phyloP scores from a whole-genome alignment of 2,329 filamentous ascomycete species.

The Incumbomyces lentus region DNA sequence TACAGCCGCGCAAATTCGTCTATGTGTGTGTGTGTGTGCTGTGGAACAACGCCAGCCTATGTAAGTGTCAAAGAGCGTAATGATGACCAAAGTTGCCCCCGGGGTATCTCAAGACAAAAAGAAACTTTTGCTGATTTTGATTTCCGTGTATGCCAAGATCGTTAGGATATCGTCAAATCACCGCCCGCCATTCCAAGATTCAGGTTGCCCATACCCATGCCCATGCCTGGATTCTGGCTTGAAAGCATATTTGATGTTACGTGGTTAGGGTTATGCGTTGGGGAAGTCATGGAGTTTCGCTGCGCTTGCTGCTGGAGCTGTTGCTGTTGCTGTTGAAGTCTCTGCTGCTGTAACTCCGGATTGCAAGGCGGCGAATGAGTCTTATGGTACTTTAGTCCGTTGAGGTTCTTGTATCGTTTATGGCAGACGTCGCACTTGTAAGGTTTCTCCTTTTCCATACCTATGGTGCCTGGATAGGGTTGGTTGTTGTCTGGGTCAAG shows the following conservation, averaged over 20 bases:
- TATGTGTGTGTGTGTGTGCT: too few species aligned
- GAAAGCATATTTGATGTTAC: slow-evolving; percentile 3
- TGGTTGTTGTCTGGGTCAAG: slow-evolving; percentile 91
- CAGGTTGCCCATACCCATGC: not conserved
- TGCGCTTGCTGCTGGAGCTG: slow-evolving; percentile 2
- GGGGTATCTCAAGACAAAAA: not conserved
- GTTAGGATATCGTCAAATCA: too few species aligned
- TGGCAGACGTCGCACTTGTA: slow-evolving; percentile 95
- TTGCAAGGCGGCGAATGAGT: slow-evolving; percentile 82
- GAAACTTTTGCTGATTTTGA: too few species aligned
- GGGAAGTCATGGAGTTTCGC: not conserved
- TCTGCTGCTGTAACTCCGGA: slow-evolving; percentile 50
- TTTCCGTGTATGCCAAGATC: too few species aligned
- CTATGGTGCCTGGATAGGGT: slow-evolving; percentile 87
- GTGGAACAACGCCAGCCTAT: too few species aligned
- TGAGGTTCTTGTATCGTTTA: slow-evolving; percentile 98
- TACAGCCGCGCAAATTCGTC: too few species aligned
- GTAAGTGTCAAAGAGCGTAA: too few species aligned
- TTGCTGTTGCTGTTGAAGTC: slow-evolving; percentile 5
- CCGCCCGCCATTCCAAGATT: not conserved
- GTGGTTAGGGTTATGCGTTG: not conserved
- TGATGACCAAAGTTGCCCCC: not conserved
- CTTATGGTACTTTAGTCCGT: slow-evolving; percentile 92
- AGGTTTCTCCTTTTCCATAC: slow-evolving; percentile 99
- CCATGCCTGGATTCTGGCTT: slow-evolving; percentile 1